phyloP scores from a whole-genome alignment of 2,329 filamentous ascomycete species.

The Ophiostoma montium region DNA sequence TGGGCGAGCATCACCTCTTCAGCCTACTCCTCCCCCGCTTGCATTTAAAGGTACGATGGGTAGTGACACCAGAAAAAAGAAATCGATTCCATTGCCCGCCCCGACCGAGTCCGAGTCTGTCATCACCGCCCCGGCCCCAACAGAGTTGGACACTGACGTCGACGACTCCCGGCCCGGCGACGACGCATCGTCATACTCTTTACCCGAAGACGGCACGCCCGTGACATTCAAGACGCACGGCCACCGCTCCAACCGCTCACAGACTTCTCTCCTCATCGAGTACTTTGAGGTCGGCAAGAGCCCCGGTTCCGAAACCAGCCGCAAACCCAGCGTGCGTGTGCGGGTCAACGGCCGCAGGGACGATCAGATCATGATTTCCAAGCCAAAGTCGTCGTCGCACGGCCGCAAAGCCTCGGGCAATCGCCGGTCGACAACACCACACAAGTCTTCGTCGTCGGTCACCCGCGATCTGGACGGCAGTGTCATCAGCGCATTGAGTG shows the following conservation, averaged over 20 bases:
- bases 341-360: constrained; percentile 56
- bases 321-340: constrained; percentile 68
- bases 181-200: constrained; percentile 61
- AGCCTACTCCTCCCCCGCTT: neutral
- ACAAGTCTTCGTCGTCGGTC: constrained; percentile 26
- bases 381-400: constrained; percentile 48
- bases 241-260: constrained; percentile 48
- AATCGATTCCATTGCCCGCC: constrained; percentile 50
- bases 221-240: constrained; percentile 77
- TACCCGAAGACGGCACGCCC: constrained; percentile 77
- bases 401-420: constrained; percentile 46
- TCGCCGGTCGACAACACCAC: constrained; percentile 25
- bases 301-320: constrained; percentile 38
- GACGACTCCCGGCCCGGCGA: constrained; percentile 55
- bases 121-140: constrained; percentile 42
- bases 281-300: constrained; percentile 75
- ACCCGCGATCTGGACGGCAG: constrained; percentile 20
- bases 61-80: constrained; percentile 34
- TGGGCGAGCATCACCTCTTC: neutral
- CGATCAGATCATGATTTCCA: constrained; percentile 78
- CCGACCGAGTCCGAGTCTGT: constrained; percentile 57
- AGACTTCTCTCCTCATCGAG: constrained; percentile 86
- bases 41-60: constrained; percentile 13
- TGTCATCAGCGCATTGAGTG: constrained; percentile 16
- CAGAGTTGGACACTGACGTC: constrained; percentile 50